These are phyloP conservation scores for Anethum foeniculum DNA, from an alignment of 140 eudicot genomes.

Conservation along the genomic window DNA sequence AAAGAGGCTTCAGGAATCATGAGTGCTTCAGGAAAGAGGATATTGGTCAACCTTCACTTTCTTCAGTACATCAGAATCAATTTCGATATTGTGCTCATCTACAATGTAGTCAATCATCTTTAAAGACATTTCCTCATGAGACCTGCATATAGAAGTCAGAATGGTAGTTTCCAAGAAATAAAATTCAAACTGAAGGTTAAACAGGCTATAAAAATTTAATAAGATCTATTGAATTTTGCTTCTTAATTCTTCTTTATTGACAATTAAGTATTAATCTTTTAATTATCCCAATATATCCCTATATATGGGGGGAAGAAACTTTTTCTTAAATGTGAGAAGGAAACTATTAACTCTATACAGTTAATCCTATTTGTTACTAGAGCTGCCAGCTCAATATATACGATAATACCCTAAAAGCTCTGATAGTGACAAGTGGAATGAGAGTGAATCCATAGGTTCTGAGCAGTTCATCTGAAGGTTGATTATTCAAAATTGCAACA, in stretches of 20 bases:
- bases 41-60: slow-evolving; percentile 52
- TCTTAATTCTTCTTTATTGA: neutral
- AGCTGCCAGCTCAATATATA: neutral
- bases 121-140: slow-evolving; percentile 91
- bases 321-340: neutral
- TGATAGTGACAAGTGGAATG: neutral
- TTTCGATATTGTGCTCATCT: slow-evolving; percentile 84
- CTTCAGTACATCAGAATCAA: slow-evolving; percentile 52
- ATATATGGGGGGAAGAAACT: neutral
- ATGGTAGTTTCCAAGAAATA: neutral
- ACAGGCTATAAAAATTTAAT: neutral
- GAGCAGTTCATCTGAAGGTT: neutral
- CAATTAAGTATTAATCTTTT: neutral
- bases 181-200: neutral
- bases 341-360: neutral
- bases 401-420: neutral
- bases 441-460: neutral
- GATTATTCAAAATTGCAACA: neutral
- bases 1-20: neutral
- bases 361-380: neutral
- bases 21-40: slow-evolving; percentile 2
- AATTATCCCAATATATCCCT: neutral
- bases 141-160: slow-evolving; percentile 40
- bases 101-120: slow-evolving; percentile 64
- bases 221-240: neutral